phyloP scores from a whole-genome alignment of 2,329 filamentous ascomycete genomes.

The Aspergillus neotritici region DNA sequence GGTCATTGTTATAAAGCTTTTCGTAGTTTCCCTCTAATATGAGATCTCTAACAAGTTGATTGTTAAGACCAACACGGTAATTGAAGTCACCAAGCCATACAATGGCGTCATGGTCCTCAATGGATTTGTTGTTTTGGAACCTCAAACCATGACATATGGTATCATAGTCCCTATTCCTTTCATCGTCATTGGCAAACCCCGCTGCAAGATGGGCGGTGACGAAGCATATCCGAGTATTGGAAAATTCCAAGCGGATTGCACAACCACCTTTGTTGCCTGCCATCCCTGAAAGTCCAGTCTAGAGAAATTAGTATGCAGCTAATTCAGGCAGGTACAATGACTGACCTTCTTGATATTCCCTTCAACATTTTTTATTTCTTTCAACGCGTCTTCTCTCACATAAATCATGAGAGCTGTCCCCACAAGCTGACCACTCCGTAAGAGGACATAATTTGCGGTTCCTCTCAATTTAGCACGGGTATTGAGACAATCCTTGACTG shows the following conservation, averaged over 20 bases:
- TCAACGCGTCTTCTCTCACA: constrained; percentile 70
- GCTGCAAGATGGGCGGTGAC: constrained; percentile 95
- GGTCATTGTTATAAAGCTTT: constrained; percentile 83
- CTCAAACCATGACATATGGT: constrained; percentile 81
- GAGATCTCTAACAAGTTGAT: constrained; percentile 70
- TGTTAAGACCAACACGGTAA: constrained; percentile 81
- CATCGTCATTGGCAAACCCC: constrained; percentile 94
- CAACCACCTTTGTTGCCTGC: constrained; percentile 97
- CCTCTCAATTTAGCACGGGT: constrained; percentile 58
- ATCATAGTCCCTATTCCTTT: constrained; percentile 86
- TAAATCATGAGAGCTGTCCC: constrained; percentile 90
- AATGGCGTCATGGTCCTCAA: constrained; percentile 85
- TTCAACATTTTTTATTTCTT: constrained; percentile 91
- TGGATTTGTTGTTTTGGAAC: constrained; percentile 84
- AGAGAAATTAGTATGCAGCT: not conserved
- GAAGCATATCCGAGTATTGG: constrained; percentile 87
- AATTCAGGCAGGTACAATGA: constrained; percentile 9
- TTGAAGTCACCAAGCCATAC: constrained; percentile 99
- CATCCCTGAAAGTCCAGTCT: constrained; percentile 86
- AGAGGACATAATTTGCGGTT: constrained; percentile 75
- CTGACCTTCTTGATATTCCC: constrained; percentile 81
- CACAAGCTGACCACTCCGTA: constrained; percentile 89
- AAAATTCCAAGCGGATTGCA: constrained; percentile 90
- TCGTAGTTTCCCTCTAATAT: constrained; percentile 69
- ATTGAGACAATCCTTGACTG: constrained; percentile 74